phyloP scores from a whole-genome alignment of 2,329 filamentous ascomycete genomes.

The Aspergillus glaucus region DNA sequence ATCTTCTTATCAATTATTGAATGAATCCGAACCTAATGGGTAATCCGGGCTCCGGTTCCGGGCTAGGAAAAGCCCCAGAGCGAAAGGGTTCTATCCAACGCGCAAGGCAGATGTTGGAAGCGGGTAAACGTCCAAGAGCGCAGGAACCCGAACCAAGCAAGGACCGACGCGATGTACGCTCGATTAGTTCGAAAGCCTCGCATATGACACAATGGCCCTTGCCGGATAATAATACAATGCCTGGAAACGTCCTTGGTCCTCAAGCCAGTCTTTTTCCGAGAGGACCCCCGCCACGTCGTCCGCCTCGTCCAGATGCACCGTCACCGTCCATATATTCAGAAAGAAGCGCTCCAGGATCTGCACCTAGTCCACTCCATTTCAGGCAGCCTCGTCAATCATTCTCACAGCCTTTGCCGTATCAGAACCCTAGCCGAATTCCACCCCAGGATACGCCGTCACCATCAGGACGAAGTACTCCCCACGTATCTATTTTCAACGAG shows the following conservation, averaged over 20 bases:
- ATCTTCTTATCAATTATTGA: conserved; percentile 1
- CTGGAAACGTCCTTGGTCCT: conserved; percentile 17
- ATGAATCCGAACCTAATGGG: conserved; percentile 16
- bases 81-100: conserved; percentile 31
- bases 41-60: conserved; percentile 7
- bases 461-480: conserved; percentile 6
- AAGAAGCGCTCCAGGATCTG: conserved; percentile 18
- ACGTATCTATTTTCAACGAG: conserved; percentile 22
- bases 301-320: conserved; percentile 34
- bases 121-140: conserved; percentile 21
- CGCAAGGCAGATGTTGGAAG: conserved; percentile 29
- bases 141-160: conserved; percentile 9
- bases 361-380: conserved; percentile 18
- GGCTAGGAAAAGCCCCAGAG: conserved; percentile 3
- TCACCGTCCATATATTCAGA: conserved; percentile 33
- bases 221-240: conserved; percentile 25
- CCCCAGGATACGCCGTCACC: neutral
- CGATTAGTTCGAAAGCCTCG: conserved; percentile 17
- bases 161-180: conserved; percentile 7
- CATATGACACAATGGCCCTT: conserved; percentile 44
- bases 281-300: conserved; percentile 37
- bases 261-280: conserved; percentile 23
- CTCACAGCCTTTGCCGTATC: conserved; percentile 20
- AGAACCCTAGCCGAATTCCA: conserved; percentile 1
- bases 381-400: conserved; percentile 20